Percentiles rank a stretch among this genome's conserved stretches.
These are phyloP conservation scores for Auxenochlorella pyrenoidosa DNA, from an alignment of 139 green algal genomes.

Conservation along the genomic window DNA sequence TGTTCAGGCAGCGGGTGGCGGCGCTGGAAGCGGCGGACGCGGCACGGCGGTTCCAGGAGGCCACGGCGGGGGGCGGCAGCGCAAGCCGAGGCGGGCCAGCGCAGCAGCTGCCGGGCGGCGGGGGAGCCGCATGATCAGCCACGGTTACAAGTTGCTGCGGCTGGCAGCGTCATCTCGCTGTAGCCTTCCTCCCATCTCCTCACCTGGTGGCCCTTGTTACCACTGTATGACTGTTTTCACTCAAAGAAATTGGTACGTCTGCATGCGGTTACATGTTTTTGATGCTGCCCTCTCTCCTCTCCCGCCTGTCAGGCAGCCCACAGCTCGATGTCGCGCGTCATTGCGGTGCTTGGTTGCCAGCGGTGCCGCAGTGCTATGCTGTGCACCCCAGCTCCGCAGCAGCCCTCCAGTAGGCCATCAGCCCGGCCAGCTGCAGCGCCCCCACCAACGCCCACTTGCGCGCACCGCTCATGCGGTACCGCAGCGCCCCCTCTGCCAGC, in stretches of 20 bases:
- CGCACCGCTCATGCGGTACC: background rate
- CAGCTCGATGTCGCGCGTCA: no score
- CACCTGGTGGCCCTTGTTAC: no score
- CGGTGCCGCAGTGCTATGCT: background rate
- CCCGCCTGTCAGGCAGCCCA: no score
- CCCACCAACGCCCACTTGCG: slow-evolving; percentile 25
- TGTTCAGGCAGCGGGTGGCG: slow-evolving; percentile 35
- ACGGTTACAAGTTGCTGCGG: no score
- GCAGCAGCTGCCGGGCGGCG: background rate
- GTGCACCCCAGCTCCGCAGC: background rate
- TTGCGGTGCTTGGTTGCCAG: no score
- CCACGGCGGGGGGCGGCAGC: background rate
- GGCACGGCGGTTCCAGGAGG: slow-evolving; percentile 41
- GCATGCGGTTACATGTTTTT: no score
- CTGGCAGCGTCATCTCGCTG: no score
- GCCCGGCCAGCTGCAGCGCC: slow-evolving; percentile 28
- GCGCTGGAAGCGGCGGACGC: slow-evolving; percentile 46
- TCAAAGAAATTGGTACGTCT: no score
- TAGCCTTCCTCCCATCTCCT: no score
- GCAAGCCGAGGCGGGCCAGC: background rate
- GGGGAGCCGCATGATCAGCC: background rate
- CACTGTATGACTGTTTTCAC: no score
- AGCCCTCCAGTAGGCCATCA: slow-evolving; percentile 30
- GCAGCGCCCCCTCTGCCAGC: background rate
- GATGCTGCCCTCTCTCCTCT: no score